A percentile compares a stretch with the other conserved stretches of the same genome.
phyloP scores from a whole-genome alignment of 129 eudicot genomes.

The Centrapalus pauciflorus region DNA sequence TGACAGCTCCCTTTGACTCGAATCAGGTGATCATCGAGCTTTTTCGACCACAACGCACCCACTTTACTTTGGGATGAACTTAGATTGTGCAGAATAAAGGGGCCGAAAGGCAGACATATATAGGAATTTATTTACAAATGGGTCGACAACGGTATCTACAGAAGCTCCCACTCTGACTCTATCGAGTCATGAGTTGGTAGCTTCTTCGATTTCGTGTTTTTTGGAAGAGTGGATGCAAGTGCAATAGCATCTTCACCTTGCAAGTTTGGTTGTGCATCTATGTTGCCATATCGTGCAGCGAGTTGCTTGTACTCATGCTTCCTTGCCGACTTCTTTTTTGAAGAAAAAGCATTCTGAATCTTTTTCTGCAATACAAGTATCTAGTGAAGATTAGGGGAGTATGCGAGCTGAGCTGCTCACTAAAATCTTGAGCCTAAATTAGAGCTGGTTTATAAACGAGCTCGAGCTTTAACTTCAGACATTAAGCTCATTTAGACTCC shows the following conservation, averaged over 20 bases:
- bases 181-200: slow-evolving; percentile 19
- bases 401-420: no score
- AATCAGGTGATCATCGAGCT: slow-evolving; percentile 18
- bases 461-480: no score
- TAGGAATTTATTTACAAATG: slow-evolving; percentile 22
- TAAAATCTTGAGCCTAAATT: no score
- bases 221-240: not conserved
- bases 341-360: slow-evolving; percentile 42
- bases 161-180: slow-evolving; percentile 87
- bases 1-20: slow-evolving; percentile 31
- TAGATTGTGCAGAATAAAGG: slow-evolving; percentile 17
- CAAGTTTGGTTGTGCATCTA: slow-evolving; percentile 3
- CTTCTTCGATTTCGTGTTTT: slow-evolving; percentile 5
- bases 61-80: slow-evolving; percentile 4
- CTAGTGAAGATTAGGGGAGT: not conserved
- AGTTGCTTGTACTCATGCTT: slow-evolving; percentile 49
- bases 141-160: slow-evolving; percentile 29
- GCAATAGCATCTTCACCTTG: not conserved
- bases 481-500: no score
- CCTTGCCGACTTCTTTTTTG: slow-evolving; percentile 44
- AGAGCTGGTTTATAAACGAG: no score
- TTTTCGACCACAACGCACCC: slow-evolving; percentile 13
- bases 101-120: slow-evolving; percentile 19
- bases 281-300: slow-evolving; percentile 26
- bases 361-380: slow-evolving; percentile 46